Base-by-base conservation (phyloP, 176 grass and related monocot genomes). In the Lolium perenne region DNA sequence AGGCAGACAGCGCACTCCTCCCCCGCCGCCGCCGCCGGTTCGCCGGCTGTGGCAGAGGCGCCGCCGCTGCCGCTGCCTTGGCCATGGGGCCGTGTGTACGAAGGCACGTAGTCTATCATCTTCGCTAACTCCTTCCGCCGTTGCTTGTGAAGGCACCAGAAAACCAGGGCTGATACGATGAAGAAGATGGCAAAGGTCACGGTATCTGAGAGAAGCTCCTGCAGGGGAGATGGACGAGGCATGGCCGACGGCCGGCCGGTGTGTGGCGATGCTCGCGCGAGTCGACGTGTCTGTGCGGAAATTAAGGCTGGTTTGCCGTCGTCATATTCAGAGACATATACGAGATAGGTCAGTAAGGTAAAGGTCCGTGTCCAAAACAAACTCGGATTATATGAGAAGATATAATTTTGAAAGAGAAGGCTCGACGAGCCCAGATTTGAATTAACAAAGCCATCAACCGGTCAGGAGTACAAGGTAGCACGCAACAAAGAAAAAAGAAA, bases 1-100 rank as follows among this genome's bases (percentile, higher is more conserved):
- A 83, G 40, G 38, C 81, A 74, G 8, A 74, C 66, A 0, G 66
- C 16, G 66, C 66, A 69, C 35, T 40, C 66, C 35, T 69, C 66
- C 40, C 6, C 40, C 5, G 41, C 41, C 14, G 65, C 15, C 66
- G 38, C 16, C 66, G 38, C 2, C 65, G 29, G 14, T 4, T 40
- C 66, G 16, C 66, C 35, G 35, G 7, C 66, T 0, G 35, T 10
- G 35, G 16, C 66, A 6, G 66, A 4, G 15, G 35, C 32, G 66
- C 29, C 4, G 65, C 15, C 62, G 7, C 7, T 3, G 63, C 26
- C 25, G 7, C 7, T 3, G 13, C 63, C 14, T 16, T 38, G 26
- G 23, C 61, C 61, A 1, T 66, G 63, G 26, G 26, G 29, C 63
- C 63, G 26, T 17, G 63, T 66, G 63, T 66, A 66, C 10, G 35